Conservation (phyloP, 2,329 filamentous ascomycete genomes). For the Penicillium sp. region DNA sequence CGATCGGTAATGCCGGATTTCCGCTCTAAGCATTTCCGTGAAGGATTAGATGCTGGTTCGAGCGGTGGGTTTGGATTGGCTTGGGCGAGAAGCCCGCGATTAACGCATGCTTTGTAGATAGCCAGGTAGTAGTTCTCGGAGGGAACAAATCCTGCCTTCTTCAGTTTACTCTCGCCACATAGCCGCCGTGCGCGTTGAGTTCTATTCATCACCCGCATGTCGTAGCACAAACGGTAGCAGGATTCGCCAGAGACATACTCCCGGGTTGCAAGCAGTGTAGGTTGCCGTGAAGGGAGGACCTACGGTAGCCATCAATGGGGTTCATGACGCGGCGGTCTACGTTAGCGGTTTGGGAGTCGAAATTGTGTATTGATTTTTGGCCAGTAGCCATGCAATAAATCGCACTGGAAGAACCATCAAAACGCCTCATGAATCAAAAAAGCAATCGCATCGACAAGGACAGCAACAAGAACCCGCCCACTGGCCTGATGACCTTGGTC, state of each 20-base stretch:
- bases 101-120: background rate
- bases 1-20: slow-evolving; percentile 1
- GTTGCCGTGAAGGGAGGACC: too few relatives aligned
- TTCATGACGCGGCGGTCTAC: too few relatives aligned
- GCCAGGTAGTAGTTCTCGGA: too few relatives aligned
- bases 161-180: background rate
- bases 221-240: too few relatives aligned
- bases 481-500: background rate
- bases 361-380: too few relatives aligned
- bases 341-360: too few relatives aligned
- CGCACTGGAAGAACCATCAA: background rate
- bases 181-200: background rate
- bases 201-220: background rate
- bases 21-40: slow-evolving; percentile 2
- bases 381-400: background rate
- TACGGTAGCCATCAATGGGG: too few relatives aligned
- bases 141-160: background rate
- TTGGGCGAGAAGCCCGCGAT: background rate
- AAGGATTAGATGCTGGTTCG: background rate
- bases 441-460: slow-evolving; percentile 10
- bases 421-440: slow-evolving; percentile 7
- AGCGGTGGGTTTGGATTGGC: background rate
- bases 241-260: too few relatives aligned
- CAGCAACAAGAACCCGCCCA: background rate
- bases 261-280: too few relatives aligned